A percentile compares a stretch with the other conserved stretches of the same genome.
These are phyloP conservation scores for Picochlorum sp. DNA, from an alignment of 139 green algal genomes.

Conservation along the genomic window DNA sequence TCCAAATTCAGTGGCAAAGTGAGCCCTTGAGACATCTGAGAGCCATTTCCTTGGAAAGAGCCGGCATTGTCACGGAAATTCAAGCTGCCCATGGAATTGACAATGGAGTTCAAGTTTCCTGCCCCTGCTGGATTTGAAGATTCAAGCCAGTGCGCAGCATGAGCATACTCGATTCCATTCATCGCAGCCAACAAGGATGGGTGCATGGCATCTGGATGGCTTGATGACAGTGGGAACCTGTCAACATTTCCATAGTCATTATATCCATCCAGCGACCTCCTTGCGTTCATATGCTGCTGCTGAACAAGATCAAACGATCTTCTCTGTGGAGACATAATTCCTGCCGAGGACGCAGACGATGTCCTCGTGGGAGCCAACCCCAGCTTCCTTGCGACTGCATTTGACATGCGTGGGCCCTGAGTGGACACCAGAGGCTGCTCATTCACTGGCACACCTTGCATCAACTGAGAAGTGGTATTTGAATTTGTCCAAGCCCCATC, in stretches of 20 bases:
- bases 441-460: constrained; percentile 18
- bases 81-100: no score
- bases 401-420: constrained; percentile 56
- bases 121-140: no score
- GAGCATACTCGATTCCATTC: no score
- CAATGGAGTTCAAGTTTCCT: no score
- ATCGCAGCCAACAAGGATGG: no score
- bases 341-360: constrained; percentile 10
- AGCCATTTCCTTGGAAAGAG: no score
- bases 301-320: neutral
- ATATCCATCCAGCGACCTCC: neutral
- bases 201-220: no score
- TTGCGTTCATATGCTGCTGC: neutral
- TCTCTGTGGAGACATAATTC: constrained; percentile 11
- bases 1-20: no score
- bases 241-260: neutral
- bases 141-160: no score
- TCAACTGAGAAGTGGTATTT: neutral
- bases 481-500: constrained; percentile 1
- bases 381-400: constrained; percentile 66
- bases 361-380: constrained; percentile 38
- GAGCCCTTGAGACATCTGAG: no score
- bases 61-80: no score
- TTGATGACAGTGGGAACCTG: no score
- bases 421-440: constrained; percentile 31